Evolutionary conservation across 1,284 basidiomycete genomes (phyloP).

Genomic region (Nidula niveotomentosa): DNA sequence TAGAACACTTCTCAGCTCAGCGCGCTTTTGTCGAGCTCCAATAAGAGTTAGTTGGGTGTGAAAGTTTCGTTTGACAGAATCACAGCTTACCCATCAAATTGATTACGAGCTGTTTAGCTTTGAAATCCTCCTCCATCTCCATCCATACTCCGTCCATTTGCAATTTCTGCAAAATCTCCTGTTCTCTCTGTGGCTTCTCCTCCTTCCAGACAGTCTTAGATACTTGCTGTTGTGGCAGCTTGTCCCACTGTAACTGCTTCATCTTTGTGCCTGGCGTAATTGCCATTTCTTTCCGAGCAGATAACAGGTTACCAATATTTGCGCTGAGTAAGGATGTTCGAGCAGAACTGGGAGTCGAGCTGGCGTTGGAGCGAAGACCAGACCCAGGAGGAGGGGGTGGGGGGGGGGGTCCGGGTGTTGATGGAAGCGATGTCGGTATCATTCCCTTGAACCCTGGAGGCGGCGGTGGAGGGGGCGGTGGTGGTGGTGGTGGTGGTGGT

Average conservation of each 20-base stretch:
- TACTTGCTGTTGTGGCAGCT: slow-evolving; percentile 85
- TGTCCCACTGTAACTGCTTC: slow-evolving; percentile 99
- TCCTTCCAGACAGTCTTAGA: slow-evolving; percentile 83
- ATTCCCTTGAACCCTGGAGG: slow-evolving; percentile 31
- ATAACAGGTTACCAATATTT: slow-evolving; percentile 53
- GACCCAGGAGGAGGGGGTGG: slow-evolving; percentile 43
- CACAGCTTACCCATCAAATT: slow-evolving; percentile 66
- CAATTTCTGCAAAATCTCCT: slow-evolving; percentile 78
- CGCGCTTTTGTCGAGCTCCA: slow-evolving; percentile 75
- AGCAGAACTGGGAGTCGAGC: slow-evolving; percentile 48
- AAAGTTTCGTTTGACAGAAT: not conserved
- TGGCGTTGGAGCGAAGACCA: slow-evolving; percentile 39
- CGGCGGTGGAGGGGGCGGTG: slow-evolving; percentile 37
- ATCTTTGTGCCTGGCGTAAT: slow-evolving; percentile 89
- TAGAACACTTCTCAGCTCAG: slow-evolving; percentile 89
- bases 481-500: slow-evolving; percentile 26
- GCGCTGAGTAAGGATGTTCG: slow-evolving; percentile 63
- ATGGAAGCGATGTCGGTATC: slow-evolving; percentile 13
- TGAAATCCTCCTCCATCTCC: slow-evolving; percentile 99
- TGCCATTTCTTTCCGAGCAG: slow-evolving; percentile 82
- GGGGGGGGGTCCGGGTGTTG: slow-evolving; percentile 24
- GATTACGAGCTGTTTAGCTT: slow-evolving; percentile 92
- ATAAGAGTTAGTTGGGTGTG: not conserved
- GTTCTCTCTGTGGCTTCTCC: slow-evolving; percentile 69
- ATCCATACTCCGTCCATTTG: slow-evolving; percentile 87